A percentile compares a stretch with the other conserved stretches of the same genome.
phyloP scores from a whole-genome alignment of 139 green algal species.

The Raphidocelis subcapitata region DNA sequence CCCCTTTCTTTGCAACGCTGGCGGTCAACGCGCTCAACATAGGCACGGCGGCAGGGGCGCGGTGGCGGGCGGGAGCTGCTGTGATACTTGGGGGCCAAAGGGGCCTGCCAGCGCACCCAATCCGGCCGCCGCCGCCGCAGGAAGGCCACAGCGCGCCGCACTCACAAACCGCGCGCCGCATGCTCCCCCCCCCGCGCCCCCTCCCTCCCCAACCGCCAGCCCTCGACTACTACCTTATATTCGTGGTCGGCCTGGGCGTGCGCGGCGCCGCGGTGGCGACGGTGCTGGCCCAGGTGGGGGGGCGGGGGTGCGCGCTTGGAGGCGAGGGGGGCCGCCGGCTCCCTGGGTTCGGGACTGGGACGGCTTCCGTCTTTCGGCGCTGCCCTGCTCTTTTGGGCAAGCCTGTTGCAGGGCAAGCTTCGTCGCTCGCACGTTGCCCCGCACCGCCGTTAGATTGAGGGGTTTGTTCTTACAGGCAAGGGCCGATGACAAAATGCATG shows the following conservation, averaged over 20 bases:
- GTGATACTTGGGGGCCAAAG: too few relatives aligned
- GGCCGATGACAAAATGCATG: too few relatives aligned
- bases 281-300: slow-evolving; percentile 50
- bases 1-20: slow-evolving; percentile 68
- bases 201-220: too few relatives aligned
- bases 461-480: background rate
- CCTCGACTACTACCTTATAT: slow-evolving; percentile 74
- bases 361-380: background rate
- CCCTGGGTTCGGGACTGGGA: background rate
- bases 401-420: background rate
- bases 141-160: too few relatives aligned
- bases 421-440: background rate
- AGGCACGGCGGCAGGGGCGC: too few relatives aligned
- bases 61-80: too few relatives aligned
- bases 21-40: slow-evolving; percentile 71
- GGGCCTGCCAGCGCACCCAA: too few relatives aligned
- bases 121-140: too few relatives aligned
- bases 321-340: background rate
- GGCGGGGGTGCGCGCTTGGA: too few relatives aligned
- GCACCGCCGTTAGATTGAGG: background rate
- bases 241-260: slow-evolving; percentile 55
- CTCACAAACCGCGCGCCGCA: too few relatives aligned
- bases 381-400: background rate
- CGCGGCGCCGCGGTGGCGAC: slow-evolving; percentile 65
- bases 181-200: too few relatives aligned